A percentile compares a stretch with the other conserved stretches of the same genome.
phyloP scores from a whole-genome alignment of 306 rosid genomes.

The Heteromeles arbutifolia region DNA sequence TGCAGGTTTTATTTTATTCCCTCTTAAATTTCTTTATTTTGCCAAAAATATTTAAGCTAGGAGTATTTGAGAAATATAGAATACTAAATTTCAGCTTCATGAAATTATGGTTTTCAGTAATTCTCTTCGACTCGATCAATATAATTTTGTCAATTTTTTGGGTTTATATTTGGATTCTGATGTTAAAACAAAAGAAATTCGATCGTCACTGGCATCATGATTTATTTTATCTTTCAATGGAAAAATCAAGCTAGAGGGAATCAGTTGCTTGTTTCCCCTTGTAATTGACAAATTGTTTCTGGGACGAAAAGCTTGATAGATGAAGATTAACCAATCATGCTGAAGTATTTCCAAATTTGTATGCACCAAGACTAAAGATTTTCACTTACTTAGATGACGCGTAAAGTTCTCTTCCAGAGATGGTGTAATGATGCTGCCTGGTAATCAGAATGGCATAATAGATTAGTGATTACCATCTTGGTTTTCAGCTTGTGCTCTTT shows the following conservation, averaged over 20 bases:
- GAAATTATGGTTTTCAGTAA: background rate
- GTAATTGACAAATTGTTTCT: no score
- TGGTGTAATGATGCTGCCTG: background rate
- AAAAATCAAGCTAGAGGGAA: no score
- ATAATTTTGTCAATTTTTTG: no score
- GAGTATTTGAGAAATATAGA: background rate
- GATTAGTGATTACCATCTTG: background rate
- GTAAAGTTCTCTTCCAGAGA: background rate
- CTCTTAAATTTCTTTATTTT: background rate
- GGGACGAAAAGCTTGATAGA: background rate
- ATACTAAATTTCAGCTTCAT: background rate
- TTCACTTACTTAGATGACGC: background rate
- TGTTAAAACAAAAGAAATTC: no score
- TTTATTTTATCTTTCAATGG: no score
- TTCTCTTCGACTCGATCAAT: background rate
- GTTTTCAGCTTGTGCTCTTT: background rate
- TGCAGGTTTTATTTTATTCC: conserved; percentile 55
- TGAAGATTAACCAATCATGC: background rate
- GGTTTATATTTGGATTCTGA: no score
- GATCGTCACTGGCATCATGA: no score
- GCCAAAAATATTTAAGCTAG: background rate
- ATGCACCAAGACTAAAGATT: background rate
- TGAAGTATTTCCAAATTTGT: background rate
- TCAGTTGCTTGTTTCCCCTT: background rate
- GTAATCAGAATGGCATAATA: background rate